These are phyloP conservation scores for Xylaria sp. DNA, from an alignment of 2,329 filamentous ascomycete genomes.

Conservation along the genomic window DNA sequence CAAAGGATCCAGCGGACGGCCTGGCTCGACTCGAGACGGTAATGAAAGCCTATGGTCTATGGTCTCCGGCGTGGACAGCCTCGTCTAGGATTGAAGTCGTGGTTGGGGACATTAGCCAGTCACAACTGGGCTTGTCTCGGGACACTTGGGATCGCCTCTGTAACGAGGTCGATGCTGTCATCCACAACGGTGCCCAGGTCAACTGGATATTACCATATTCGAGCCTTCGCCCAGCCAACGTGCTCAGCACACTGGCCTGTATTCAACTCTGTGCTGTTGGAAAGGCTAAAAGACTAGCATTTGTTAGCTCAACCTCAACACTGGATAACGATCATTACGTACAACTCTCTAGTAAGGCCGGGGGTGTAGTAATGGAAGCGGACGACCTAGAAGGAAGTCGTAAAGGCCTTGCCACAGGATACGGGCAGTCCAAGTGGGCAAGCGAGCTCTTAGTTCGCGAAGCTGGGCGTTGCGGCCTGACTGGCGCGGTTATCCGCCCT, in stretches of 20 bases:
- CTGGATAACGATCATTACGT: slow-evolving; percentile 87
- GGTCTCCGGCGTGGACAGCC: background rate
- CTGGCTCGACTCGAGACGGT: background rate
- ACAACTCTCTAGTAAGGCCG: slow-evolving; percentile 73
- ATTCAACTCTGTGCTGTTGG: background rate
- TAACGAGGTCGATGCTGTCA: slow-evolving; percentile 74
- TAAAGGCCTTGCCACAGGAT: slow-evolving; percentile 82
- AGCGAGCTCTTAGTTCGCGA: slow-evolving; percentile 74
- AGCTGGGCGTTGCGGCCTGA: slow-evolving; percentile 79
- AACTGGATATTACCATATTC: slow-evolving; percentile 86
- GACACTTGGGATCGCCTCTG: slow-evolving; percentile 54
- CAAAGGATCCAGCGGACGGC: background rate
- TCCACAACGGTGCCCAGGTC: slow-evolving; percentile 84
- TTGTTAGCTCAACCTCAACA: slow-evolving; percentile 84
- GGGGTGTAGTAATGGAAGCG: slow-evolving; percentile 75
- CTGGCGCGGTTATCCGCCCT: slow-evolving; percentile 79
- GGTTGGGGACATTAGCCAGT: background rate
- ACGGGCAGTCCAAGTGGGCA: slow-evolving; percentile 88
- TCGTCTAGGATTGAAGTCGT: background rate
- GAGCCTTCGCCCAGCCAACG: slow-evolving; percentile 77
- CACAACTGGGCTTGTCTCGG: background rate
- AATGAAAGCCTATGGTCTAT: background rate
- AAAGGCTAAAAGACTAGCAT: slow-evolving; percentile 64
- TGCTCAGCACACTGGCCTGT: slow-evolving; percentile 70
- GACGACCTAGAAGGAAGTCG: slow-evolving; percentile 83